A percentile compares a stretch with the other conserved stretches of the same genome.
These are phyloP conservation scores for Vairimorpha necatrix DNA, from an alignment of 371 early-diverging fungal genomes.

Conservation along the genomic window DNA sequence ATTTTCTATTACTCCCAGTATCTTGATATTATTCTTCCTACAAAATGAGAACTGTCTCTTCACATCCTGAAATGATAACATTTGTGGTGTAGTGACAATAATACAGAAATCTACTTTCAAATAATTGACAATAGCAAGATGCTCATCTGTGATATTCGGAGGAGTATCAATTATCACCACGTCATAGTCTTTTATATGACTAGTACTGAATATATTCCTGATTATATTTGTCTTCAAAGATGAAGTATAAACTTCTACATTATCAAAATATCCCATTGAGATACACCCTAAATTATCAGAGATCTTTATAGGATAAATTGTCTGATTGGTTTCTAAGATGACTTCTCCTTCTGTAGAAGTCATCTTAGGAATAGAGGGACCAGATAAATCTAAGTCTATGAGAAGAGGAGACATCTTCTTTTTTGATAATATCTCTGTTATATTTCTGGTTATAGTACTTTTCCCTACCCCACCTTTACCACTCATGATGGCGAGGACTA, in stretches of 20 bases:
- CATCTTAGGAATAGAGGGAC: constrained; percentile 59
- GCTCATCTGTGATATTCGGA: constrained; percentile 64
- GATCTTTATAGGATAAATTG: constrained; percentile 47
- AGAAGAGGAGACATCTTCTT: constrained; percentile 22
- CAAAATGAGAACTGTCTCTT: constrained; percentile 62
- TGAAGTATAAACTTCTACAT: constrained; percentile 21
- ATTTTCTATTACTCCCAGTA: constrained; percentile 64
- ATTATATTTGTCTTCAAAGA: constrained; percentile 12
- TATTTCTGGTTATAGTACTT: constrained; percentile 70
- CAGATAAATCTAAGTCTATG: constrained; percentile 64
- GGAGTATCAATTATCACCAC: constrained; percentile 64
- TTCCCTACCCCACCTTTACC: constrained; percentile 85
- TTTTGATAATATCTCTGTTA: constrained; percentile 14
- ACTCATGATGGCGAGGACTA: constrained; percentile 86
- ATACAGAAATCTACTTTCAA: constrained; percentile 24
- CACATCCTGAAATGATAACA: constrained; percentile 58
- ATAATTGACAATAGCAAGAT: constrained; percentile 57
- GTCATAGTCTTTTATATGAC: constrained; percentile 39
- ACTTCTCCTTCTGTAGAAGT: constrained; percentile 47
- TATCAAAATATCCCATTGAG: constrained; percentile 32
- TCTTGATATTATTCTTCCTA: constrained; percentile 53
- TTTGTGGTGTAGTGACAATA: constrained; percentile 63
- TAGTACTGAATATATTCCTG: constrained; percentile 41
- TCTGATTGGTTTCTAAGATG: constrained; percentile 22
- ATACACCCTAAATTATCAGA: constrained; percentile 20